These are phyloP conservation scores for Pyracantha coccinea DNA, from an alignment of 331 rosid genomes.

Conservation along the genomic window DNA sequence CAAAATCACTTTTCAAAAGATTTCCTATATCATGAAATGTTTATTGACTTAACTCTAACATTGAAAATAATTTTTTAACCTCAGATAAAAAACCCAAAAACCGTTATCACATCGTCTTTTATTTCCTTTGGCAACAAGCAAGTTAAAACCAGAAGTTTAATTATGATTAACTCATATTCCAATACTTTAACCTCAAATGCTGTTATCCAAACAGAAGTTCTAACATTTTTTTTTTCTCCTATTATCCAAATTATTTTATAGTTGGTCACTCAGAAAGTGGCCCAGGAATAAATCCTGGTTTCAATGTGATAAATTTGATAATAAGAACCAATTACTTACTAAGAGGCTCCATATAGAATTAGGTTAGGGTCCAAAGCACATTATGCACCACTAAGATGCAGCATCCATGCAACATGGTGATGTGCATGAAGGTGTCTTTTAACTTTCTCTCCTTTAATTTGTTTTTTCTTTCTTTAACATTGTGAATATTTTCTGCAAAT, in stretches of 20 bases:
- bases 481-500: neutral
- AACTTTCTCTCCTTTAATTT: neutral
- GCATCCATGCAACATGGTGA: slow-evolving; percentile 28
- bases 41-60: too few relatives aligned
- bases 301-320: slow-evolving; percentile 22
- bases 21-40: too few relatives aligned
- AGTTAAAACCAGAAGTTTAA: too few relatives aligned
- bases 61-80: too few relatives aligned
- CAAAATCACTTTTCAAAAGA: too few relatives aligned
- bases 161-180: too few relatives aligned
- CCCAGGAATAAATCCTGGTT: slow-evolving; percentile 37
- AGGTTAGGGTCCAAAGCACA: slow-evolving; percentile 44
- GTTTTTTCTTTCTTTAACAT: neutral
- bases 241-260: neutral
- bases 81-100: too few relatives aligned
- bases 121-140: too few relatives aligned
- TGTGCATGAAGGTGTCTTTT: neutral
- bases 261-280: slow-evolving; percentile 13
- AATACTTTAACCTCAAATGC: neutral
- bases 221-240: neutral
- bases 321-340: slow-evolving; percentile 19
- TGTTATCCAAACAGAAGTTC: neutral
- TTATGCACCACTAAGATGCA: slow-evolving; percentile 51
- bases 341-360: slow-evolving; percentile 7
- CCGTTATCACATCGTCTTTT: too few relatives aligned